Conservation (phyloP, 2,329 filamentous ascomycete genomes). For the Epichloe gansuensis region DNA sequence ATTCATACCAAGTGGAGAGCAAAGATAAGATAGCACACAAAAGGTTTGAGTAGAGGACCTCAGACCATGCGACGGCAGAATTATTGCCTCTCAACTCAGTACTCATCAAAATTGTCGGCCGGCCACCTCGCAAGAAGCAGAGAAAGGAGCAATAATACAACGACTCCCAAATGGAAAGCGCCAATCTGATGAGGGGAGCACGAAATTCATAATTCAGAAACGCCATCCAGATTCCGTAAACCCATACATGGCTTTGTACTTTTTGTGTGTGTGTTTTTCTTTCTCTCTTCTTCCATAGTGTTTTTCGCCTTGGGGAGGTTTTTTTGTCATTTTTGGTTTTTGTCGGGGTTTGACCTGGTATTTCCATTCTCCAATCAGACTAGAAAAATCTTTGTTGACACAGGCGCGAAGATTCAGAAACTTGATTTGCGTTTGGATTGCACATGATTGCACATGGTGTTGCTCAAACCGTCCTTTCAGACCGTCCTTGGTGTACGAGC, state of each 20-base stretch:
- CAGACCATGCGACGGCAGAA: conserved; percentile 12
- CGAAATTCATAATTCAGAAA: conserved; percentile 18
- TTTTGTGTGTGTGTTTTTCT: conserved; percentile 12
- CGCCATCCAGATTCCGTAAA: conserved; percentile 14
- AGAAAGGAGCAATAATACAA: conserved; percentile 22
- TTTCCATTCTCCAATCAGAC: conserved; percentile 11
- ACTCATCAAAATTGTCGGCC: conserved; percentile 33
- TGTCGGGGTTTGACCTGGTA: conserved; percentile 2
- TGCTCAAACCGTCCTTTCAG: conserved; percentile 23
- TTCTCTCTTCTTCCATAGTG: conserved; percentile 1
- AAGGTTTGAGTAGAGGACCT: conserved; percentile 19
- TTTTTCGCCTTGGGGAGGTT: not conserved
- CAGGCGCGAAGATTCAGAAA: conserved; percentile 8
- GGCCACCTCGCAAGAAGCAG: conserved; percentile 38
- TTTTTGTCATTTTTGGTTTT: conserved; percentile 11
- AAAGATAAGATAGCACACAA: conserved; percentile 8
- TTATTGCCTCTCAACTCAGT: conserved; percentile 29
- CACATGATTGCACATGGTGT: conserved; percentile 6
- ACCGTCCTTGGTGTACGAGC: conserved; percentile 46
- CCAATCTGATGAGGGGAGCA: conserved; percentile 38
- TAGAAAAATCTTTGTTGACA: not conserved
- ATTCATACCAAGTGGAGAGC: conserved; percentile 5
- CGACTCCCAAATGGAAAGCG: conserved; percentile 31
- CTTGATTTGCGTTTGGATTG: conserved; percentile 8
- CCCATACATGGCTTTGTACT: conserved; percentile 7